Base-by-base conservation (phyloP, 1,284 basidiomycete genomes). In the Rhizoctonia solani region DNA sequence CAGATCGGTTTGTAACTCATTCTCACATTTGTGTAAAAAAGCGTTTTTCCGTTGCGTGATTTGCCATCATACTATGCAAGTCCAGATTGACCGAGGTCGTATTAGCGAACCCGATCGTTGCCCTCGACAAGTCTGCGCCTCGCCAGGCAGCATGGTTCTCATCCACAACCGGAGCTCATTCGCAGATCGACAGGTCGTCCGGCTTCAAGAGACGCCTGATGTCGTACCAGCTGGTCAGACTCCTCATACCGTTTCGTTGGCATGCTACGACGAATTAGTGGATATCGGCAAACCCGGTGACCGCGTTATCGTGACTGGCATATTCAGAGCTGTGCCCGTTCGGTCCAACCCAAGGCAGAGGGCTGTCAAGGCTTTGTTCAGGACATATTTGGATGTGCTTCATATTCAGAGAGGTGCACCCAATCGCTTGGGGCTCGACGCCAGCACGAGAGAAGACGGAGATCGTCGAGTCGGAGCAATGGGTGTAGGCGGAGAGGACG, bases 11-110 rank as follows among this genome's bases (percentile, higher is more conserved):
- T 27, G 9, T 11, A n/a, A 34, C 25, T 34, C 23, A 34, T 32
- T n/a, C 44, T 56, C 46, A 32, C 44, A 0, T 30, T 19, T 30
- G 47, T 87, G n/a, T n/a, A n/a, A n/a, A n/a, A n/a, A n/a, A 74
- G 96, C 95, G 32, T 99, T 99, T 82, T 99, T 99, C 87, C 91
- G 95, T 53, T 99, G 96, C 79, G 81, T 93, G n/a, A 90, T 89
- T 42, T 99, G 97, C 77, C 90, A 90, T 68, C 95, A 99, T 77
- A 97, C 95, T 4, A 87, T 95, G 5, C 90, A 93, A 75, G 92
- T 93, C 70, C 95, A 97, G 75, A 97, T 99, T 67, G 95, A 98
- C 77, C 88, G 95, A 11, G 96, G 96, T 42, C 91, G 93, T 76
- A 98, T 99, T 73, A 87, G 90, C 74, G 96, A 99, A 77, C 96